Evolutionary conservation across 202 grass and related monocot genomes (phyloP), one percentile per base, ranked within the genome.

Genomic region (Setaria viridis): DNA sequence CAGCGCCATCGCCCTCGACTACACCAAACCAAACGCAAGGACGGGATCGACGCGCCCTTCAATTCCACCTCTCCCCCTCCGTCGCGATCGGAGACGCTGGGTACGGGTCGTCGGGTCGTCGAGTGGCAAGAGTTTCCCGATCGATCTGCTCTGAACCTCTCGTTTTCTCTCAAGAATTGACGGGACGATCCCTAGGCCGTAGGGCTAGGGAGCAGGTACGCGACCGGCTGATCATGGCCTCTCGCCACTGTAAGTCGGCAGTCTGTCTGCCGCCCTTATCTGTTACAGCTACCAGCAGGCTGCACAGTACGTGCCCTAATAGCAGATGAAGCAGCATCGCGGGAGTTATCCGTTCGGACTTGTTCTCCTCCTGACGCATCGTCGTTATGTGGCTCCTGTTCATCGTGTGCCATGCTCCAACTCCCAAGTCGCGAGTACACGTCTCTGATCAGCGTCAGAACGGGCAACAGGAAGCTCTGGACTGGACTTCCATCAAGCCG

Each of bases 221-320:
- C 47, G 13, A 19, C 14, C 25, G 48, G 34, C 19, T 13, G 41
- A 72, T 72, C 43, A 21, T 11, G 5, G 29, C 30, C 47, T 13
- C 68, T 47, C 43, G 34, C 45, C 13, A 37, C 67, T 62, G 57
- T 59, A 2, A 48, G 58, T 64, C 59, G 76, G 76, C 76, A 64
- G 14, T 65, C 73, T 54, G 71, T 17, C 29, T 13, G 12, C 48
- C 13, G 45, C 34, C 56, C 19, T 10, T 51, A 34, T 57, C 30
- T 0, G n/a, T 47, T 14, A 0, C 7, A 2, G 20, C 41, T 60
- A 48, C 9, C 55, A 51, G 30, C 56, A 53, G 30, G 3, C 34
- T 30, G 25, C 25, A 62, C 41, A 68, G 64, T 11, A 16, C 16
- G 1, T 30, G n/a, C 9, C 21, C 11, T 11, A 11, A 2, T 1